Base-by-base conservation (phyloP, 1,284 basidiomycete genomes). In the Rhodotorula glutinis region DNA sequence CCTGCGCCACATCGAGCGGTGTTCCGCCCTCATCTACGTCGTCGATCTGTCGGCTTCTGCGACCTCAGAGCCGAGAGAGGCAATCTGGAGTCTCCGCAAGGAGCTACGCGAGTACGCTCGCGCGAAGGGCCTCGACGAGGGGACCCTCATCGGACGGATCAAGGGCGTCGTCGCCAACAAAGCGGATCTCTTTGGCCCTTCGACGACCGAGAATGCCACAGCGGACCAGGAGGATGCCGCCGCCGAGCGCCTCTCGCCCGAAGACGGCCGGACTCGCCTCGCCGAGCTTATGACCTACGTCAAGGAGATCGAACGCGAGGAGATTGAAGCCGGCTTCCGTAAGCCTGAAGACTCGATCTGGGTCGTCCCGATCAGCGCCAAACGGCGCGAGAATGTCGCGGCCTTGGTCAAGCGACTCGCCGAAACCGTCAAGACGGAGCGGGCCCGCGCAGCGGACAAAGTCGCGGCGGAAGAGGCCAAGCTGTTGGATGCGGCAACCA, bases 1-100 rank as follows among this genome's bases (percentile, higher is more conserved):
- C 81, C 80, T 99, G 30, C 86, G 92, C 3, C 90, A 92, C 10
- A 91, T 98, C 78, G 95, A 98, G 77, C 87, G 95, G 4, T 94
- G 92, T 11, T 85, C 88, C 41, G 89, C 91, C 8, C 85, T 98
- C 4, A 90, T 88, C 0, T 97, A 95, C 77, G 93, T 98, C 46
- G 87, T 99, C 40, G 95, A 98, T 78, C 82, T 98, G 3, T 87
- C 89, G 0, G 49, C 25, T 25, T 51, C 49, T 4, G 49, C 49
- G 7, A 29, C 49, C 3, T 82, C 29, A 21, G 67, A 83, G 38
- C 91, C 91, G 1, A 89, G 87, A 83, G 84, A 88, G 23, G 91
- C 94, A 66, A 81, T 97, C 25, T 75, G 79, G 5, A 83, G 88
- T 10, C 82, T 98, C 7, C 83, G 84, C 46, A 84, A 87, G 38